Conservation (phyloP, 1,139 yeast genomes). For the Martiniozyma asiatica region DNA sequence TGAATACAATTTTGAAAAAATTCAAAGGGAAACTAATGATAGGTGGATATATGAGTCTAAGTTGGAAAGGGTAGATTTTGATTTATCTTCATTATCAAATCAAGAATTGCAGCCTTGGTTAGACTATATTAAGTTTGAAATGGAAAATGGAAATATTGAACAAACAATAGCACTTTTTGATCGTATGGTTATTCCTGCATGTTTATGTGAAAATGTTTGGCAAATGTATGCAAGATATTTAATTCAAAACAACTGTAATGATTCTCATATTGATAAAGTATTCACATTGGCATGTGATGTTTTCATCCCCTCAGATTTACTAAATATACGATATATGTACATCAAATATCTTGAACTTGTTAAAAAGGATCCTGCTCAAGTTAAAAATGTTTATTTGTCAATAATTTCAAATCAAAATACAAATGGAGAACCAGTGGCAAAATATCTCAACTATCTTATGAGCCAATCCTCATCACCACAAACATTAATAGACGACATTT, state of each 20-base stretch:
- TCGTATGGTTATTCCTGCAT: constrained; percentile 48
- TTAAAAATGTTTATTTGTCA: constrained; percentile 12
- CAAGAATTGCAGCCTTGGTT: constrained; percentile 38
- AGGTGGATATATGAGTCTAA: constrained; percentile 54
- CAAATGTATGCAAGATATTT: constrained; percentile 38
- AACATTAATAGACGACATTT: constrained; percentile 7
- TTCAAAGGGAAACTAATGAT: constrained; percentile 39
- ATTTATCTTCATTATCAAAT: constrained; percentile 25
- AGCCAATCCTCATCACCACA: constrained; percentile 5
- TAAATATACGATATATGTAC: constrained; percentile 30
- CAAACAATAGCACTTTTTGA: constrained; percentile 35
- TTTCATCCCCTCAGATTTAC: constrained; percentile 33
- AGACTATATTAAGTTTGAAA: constrained; percentile 37
- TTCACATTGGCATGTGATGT: constrained; percentile 33
- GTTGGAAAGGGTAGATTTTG: constrained; percentile 34
- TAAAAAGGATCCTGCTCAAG: constrained; percentile 11
- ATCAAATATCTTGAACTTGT: constrained; percentile 24
- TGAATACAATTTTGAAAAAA: constrained; percentile 29
- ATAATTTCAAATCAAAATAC: constrained; percentile 10
- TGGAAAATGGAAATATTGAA: constrained; percentile 25
- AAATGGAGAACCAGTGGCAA: constrained; percentile 13
- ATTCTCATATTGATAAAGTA: constrained; percentile 21
- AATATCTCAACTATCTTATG: constrained; percentile 12
- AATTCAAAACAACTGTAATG: constrained; percentile 14
- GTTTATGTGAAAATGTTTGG: constrained; percentile 44